These are phyloP conservation scores for Saccharomycopsis sp. DNA, from an alignment of 805 yeast species.

Conservation along the genomic window DNA sequence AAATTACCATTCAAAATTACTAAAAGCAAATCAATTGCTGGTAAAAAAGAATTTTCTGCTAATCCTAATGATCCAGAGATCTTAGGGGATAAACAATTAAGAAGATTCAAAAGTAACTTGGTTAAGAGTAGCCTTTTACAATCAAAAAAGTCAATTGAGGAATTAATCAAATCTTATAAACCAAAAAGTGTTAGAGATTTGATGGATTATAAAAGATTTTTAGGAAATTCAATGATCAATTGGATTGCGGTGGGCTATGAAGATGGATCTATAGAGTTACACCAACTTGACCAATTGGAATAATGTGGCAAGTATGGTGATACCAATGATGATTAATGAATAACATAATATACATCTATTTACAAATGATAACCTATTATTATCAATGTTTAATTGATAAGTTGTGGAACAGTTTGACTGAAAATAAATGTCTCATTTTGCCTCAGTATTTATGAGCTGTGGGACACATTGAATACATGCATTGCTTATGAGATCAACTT, in stretches of 20 bases:
- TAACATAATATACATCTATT: too few species aligned
- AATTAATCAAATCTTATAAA: not conserved
- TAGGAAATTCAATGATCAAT: slow-evolving; percentile 17
- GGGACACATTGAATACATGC: too few species aligned
- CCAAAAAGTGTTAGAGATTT: slow-evolving; percentile 1
- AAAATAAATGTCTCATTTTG: too few species aligned
- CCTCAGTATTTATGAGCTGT: too few species aligned
- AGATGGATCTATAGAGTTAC: slow-evolving; percentile 42
- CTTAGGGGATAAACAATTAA: slow-evolving; percentile 26
- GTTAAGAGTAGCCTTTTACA: slow-evolving; percentile 24
- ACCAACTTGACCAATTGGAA: not conserved
- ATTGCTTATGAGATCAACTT: too few species aligned
- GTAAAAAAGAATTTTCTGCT: slow-evolving; percentile 24
- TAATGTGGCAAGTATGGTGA: too few species aligned
- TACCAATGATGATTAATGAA: too few species aligned
- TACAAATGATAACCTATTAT: too few species aligned
- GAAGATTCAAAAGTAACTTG: slow-evolving; percentile 22
- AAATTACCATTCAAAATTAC: slow-evolving; percentile 19
- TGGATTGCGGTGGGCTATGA: slow-evolving; percentile 41
- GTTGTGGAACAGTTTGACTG: too few species aligned
- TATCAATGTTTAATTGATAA: too few species aligned
- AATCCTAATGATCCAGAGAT: slow-evolving; percentile 22
- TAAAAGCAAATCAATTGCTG: slow-evolving; percentile 18
- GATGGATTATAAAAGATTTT: slow-evolving; percentile 20
- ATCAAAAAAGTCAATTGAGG: slow-evolving; percentile 18